Evolutionary conservation across 1,284 basidiomycete species (phyloP).

Genomic region (Phellinidium pouzarii): DNA sequence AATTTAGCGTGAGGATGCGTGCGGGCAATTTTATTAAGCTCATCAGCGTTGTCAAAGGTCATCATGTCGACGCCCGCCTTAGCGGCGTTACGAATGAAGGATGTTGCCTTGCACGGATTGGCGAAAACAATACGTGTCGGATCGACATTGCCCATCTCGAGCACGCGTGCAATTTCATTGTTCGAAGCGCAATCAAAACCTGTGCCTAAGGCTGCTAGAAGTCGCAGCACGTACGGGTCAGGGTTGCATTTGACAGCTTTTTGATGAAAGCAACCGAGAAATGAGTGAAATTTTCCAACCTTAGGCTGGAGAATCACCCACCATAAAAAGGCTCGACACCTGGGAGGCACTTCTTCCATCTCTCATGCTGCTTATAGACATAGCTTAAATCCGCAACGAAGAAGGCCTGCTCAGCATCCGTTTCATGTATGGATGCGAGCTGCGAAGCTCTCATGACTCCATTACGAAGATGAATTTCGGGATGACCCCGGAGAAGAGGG

Average conservation of each 20-base stretch:
- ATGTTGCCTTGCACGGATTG: slow-evolving; percentile 97
- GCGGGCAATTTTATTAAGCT: slow-evolving; percentile 91
- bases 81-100: slow-evolving; percentile 85
- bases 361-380: slow-evolving; percentile 81
- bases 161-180: slow-evolving; percentile 83
- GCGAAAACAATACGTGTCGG: slow-evolving; percentile 91
- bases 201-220: slow-evolving; percentile 83
- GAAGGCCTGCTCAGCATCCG: slow-evolving; percentile 88
- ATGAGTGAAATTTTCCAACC: slow-evolving; percentile 5
- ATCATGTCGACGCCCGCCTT: slow-evolving; percentile 80
- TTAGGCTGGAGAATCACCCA: slow-evolving; percentile 31
- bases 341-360: slow-evolving; percentile 79
- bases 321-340: slow-evolving; percentile 91
- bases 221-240: slow-evolving; percentile 86
- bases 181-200: slow-evolving; percentile 99
- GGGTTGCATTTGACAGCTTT: slow-evolving; percentile 96
- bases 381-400: slow-evolving; percentile 92
- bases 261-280: slow-evolving; percentile 16
- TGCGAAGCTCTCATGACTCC: slow-evolving; percentile 61
- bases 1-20: slow-evolving; percentile 81
- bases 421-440: slow-evolving; percentile 43
- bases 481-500: slow-evolving; percentile 57
- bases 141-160: slow-evolving; percentile 64
- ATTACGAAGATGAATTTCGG: slow-evolving; percentile 63
- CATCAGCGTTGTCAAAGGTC: slow-evolving; percentile 98